Conservation (phyloP, 345 rosid genomes). For the Tarenaya hassleriana region DNA sequence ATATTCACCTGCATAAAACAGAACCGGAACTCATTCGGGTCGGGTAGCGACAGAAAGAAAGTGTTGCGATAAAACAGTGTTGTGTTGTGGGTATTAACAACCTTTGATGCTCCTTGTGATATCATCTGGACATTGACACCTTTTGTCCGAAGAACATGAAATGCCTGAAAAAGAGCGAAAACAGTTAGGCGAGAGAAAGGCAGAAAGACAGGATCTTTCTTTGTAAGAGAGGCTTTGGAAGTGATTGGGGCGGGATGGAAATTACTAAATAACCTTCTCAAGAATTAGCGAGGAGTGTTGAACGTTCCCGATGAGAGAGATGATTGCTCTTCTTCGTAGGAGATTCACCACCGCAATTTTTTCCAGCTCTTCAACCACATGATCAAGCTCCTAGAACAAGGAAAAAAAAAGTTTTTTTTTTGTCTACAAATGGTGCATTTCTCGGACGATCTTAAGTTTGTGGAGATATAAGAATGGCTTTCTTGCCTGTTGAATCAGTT, state of each 20-base stretch:
- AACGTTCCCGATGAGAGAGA: constrained; percentile 91
- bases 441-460: not conserved
- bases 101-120: constrained; percentile 99
- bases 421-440: not conserved
- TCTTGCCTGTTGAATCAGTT: constrained; percentile 96
- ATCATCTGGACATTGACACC: constrained; percentile 99
- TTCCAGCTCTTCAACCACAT: constrained; percentile 95
- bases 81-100: constrained; percentile 16
- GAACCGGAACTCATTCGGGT: not conserved
- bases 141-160: constrained; percentile 68
- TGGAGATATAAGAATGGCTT: not conserved
- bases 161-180: constrained; percentile 43
- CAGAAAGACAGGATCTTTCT: constrained; percentile 6
- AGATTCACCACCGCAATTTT: constrained; percentile 90
- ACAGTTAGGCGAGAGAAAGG: constrained; percentile 11
- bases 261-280: constrained; percentile 95
- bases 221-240: constrained; percentile 11
- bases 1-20: constrained; percentile 58
- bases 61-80: constrained; percentile 6
- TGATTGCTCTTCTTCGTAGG: constrained; percentile 79
- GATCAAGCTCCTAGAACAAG: constrained; percentile 84
- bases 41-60: not conserved
- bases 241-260: constrained; percentile 16
- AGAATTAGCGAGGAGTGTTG: constrained; percentile 84
- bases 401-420: not conserved